Evolutionary conservation across 257 asterid species (phyloP).

Genomic region (Solanum acaule): DNA sequence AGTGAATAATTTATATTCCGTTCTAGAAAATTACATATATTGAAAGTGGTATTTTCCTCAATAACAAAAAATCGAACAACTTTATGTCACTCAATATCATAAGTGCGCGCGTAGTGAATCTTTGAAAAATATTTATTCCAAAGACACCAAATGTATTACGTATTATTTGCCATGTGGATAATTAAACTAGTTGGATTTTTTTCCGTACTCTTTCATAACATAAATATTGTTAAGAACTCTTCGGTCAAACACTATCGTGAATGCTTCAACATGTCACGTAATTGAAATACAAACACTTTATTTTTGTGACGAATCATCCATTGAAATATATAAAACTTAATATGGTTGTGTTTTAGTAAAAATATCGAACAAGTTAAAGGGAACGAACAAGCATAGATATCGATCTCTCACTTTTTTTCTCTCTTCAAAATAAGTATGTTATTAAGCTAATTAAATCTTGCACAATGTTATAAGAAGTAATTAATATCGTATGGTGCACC

Average conservation of each 20-base stretch:
- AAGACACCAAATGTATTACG: neutral
- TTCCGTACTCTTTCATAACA: too few relatives aligned
- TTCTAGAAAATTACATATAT: neutral
- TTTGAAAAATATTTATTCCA: neutral
- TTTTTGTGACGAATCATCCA: neutral
- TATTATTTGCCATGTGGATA: neutral
- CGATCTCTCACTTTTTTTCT: neutral
- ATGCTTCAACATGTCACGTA: neutral
- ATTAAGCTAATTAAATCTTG: neutral
- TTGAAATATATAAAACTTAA: neutral
- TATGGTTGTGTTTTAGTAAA: neutral
- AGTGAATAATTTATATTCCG: neutral
- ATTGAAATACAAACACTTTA: neutral
- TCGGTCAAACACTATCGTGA: neutral
- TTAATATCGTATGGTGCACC: neutral
- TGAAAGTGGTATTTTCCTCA: neutral
- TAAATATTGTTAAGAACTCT: too few relatives aligned
- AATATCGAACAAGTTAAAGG: neutral
- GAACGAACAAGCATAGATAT: rapidly evolving
- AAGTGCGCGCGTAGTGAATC: neutral
- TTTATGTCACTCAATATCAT: neutral
- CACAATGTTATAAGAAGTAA: neutral
- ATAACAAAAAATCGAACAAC: neutral
- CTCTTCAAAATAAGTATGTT: neutral
- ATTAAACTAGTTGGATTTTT: neutral